Evolutionary conservation across 306 rosid genomes (phyloP).

Genomic region (Pyrus pyrifolia): DNA sequence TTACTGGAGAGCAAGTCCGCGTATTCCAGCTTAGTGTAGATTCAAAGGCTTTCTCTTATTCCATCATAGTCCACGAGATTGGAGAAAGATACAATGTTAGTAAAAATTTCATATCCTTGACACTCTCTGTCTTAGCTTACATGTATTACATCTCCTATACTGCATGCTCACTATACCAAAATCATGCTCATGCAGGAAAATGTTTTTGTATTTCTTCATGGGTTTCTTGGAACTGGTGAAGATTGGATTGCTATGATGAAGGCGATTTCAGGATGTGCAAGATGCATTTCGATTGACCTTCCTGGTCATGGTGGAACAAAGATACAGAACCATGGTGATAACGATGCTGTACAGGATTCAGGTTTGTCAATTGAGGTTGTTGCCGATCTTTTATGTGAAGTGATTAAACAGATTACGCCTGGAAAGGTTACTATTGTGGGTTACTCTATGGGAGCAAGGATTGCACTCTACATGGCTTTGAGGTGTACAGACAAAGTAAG

Average conservation of each 20-base stretch:
- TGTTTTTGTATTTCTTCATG: slow-evolving; percentile 74
- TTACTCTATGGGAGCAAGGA: slow-evolving; percentile 93
- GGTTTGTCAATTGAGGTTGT: slow-evolving; percentile 53
- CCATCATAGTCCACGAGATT: slow-evolving; percentile 56
- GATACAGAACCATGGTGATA: slow-evolving; percentile 24
- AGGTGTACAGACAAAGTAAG: slow-evolving; percentile 59
- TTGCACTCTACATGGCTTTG: slow-evolving; percentile 74
- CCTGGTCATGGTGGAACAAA: slow-evolving; percentile 83
- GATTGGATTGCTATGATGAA: slow-evolving; percentile 87
- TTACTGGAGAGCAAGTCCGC: slow-evolving; percentile 39
- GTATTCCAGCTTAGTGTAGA: slow-evolving; percentile 41
- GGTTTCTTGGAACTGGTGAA: slow-evolving; percentile 88
- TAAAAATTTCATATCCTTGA: slow-evolving; percentile 4
- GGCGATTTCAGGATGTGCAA: slow-evolving; percentile 63
- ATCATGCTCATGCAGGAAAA: slow-evolving; percentile 58
- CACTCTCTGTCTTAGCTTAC: background rate
- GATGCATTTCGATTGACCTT: slow-evolving; percentile 86
- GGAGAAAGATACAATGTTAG: slow-evolving; percentile 67
- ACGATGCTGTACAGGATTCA: slow-evolving; percentile 26
- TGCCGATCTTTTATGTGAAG: slow-evolving; percentile 40
- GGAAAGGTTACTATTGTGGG: slow-evolving; percentile 69
- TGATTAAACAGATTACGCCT: slow-evolving; percentile 48
- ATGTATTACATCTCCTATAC: slow-evolving; percentile 3
- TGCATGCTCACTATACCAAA: slow-evolving; percentile 25
- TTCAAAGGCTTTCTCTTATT: slow-evolving; percentile 38